A percentile compares a stretch with the other conserved stretches of the same genome.
Evolutionary conservation across 352 stramenopile species (phyloP).

Genomic region (Phytopythium litorale): DNA sequence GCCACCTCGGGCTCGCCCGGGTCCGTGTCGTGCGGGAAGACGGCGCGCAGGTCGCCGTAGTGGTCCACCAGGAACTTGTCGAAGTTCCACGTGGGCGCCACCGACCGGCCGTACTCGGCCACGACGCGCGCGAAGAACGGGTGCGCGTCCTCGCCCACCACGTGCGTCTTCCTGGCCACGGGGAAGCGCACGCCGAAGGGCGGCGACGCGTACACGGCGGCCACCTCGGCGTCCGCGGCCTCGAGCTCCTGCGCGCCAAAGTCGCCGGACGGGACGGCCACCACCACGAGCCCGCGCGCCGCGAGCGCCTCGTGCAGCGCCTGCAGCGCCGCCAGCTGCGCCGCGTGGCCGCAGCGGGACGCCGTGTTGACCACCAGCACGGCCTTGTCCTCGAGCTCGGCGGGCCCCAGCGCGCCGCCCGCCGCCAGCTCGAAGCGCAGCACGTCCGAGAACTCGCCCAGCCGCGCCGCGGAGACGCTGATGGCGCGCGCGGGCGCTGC

Average conservation of each 20-base stretch:
- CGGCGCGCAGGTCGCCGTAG: constrained; percentile 49
- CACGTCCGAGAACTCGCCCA: constrained; percentile 39
- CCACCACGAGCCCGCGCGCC: constrained; percentile 38
- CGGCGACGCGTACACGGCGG: constrained; percentile 28
- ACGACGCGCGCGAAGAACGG: constrained; percentile 64
- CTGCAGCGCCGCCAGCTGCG: constrained; percentile 52
- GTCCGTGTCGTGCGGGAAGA: constrained; percentile 76
- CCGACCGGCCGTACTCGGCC: constrained; percentile 55
- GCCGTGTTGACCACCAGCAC: constrained; percentile 72
- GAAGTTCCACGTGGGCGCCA: constrained; percentile 79
- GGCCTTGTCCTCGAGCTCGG: constrained; percentile 36
- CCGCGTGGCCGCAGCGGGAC: constrained; percentile 46
- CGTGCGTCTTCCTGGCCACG: constrained; percentile 42
- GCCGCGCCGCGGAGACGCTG: background rate
- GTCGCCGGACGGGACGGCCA: constrained; percentile 69
- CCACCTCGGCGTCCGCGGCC: constrained; percentile 35
- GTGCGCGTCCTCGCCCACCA: constrained; percentile 46
- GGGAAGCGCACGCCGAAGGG: constrained; percentile 46
- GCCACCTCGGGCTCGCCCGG: constrained; percentile 53
- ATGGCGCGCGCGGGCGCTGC: background rate
- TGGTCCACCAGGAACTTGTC: constrained; percentile 80
- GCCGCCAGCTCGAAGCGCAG: constrained; percentile 40
- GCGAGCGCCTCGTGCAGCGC: constrained; percentile 43
- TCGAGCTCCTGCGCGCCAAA: constrained; percentile 53
- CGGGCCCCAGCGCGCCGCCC: constrained; percentile 20